Conservation (phyloP, 148 eudicot genomes). For the Tetragonia tetragonoides region DNA sequence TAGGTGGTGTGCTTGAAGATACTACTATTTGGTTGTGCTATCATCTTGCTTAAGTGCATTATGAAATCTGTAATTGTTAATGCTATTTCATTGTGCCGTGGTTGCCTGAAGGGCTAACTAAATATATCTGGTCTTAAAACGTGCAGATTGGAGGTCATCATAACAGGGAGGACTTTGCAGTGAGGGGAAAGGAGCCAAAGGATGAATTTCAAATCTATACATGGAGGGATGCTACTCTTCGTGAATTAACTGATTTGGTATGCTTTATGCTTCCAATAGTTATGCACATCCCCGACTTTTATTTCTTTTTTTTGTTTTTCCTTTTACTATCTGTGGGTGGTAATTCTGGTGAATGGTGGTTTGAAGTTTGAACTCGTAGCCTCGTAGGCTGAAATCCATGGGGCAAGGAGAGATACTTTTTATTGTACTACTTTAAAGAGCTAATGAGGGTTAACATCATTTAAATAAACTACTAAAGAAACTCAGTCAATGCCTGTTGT, state of each 20-base stretch:
- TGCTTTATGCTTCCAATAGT: not conserved
- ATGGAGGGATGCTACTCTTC: conserved; percentile 94
- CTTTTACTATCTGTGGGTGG: not conserved
- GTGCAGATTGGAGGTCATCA: conserved; percentile 79
- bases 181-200: conserved; percentile 84
- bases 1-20: too few species aligned
- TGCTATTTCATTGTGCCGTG: not conserved
- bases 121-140: not conserved
- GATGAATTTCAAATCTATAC: conserved; percentile 92
- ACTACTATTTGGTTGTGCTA: not conserved
- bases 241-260: conserved; percentile 92
- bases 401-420: not conserved
- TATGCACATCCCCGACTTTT: not conserved
- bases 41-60: not conserved
- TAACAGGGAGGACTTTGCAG: conserved; percentile 60
- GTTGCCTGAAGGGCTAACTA: not conserved
- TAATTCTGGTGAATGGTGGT: too few species aligned
- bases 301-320: not conserved
- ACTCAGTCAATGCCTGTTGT: too few species aligned
- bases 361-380: too few species aligned
- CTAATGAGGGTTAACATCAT: too few species aligned
- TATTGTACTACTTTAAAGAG: too few species aligned
- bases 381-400: not conserved
- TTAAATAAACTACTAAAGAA: too few species aligned
- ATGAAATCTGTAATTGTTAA: too few species aligned